Evolutionary conservation across 2,329 filamentous ascomycete genomes (phyloP), one percentile per base, ranked within the genome.

Genomic region (Neophaeococcomyces mojaviensis): DNA sequence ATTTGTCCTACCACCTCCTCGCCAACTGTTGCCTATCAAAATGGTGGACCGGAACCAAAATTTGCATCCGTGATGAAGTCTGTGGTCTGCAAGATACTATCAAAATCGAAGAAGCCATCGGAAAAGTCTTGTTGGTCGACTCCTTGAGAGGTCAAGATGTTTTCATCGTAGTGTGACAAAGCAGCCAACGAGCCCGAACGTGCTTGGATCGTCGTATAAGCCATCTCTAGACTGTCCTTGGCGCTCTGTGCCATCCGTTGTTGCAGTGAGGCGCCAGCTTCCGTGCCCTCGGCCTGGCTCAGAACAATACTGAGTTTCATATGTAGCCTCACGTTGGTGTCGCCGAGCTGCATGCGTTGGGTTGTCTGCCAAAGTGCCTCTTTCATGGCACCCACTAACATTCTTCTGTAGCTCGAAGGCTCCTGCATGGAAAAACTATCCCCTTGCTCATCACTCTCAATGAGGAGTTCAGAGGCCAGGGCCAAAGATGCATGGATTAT

Each of bases 401-500:
- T 28, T 28, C 5, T 6, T 5, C 65, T 22, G 24, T 53, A 48
- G 30, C 12, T 46, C 20, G 18, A 49, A 20, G 26, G 47, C 6
- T 39, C 22, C 33, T 49, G 42, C n/a, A n/a, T n/a, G n/a, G n/a
- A n/a, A n/a, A n/a, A n/a, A n/a, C n/a, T n/a, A n/a, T n/a, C n/a
- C 5, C 2, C 65, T 40, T 68, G 64, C 1, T 65, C 19, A n/a
- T 39, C 24, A 16, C 3, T 39, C 37, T 9, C 19, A 15, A 26
- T 22, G 19, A 10, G 19, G 20, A 6, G 62, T 50, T 78, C 74
- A 4, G 72, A 56, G 19, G 63, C 65, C 6, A 77, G 59, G 1
- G 67, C 66, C 40, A 72, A 64, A 1, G 68, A 57, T 1, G 64
- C 59, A 41, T 64, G 61, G 16, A 61, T 59, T 10, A 60, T 58